These are phyloP conservation scores for Dactylis glomerata DNA, from an alignment of 176 grass and related monocot species.

Conservation along the genomic window DNA sequence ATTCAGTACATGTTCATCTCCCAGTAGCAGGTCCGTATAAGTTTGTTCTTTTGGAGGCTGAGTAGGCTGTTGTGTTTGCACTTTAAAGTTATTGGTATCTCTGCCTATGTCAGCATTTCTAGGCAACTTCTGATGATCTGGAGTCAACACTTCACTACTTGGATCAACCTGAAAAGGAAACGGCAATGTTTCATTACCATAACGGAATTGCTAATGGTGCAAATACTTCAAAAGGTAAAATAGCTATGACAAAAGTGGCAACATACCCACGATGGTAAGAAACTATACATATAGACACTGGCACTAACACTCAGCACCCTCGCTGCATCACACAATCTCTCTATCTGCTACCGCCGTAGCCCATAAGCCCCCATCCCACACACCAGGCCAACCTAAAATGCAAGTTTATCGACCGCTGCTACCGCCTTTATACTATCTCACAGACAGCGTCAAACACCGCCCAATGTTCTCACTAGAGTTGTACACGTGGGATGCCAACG, in stretches of 20 bases:
- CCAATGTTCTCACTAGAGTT: neutral
- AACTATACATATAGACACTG: neutral
- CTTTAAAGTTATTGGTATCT: neutral
- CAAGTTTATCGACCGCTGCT: neutral
- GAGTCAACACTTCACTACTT: neutral
- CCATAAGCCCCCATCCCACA: neutral
- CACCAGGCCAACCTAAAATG: neutral
- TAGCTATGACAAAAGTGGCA: neutral
- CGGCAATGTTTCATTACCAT: neutral
- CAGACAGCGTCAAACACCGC: neutral
- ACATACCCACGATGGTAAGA: neutral
- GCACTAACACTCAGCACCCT: neutral
- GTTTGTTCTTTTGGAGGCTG: neutral
- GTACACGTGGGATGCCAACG: neutral
- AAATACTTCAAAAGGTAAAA: neutral
- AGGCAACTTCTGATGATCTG: neutral
- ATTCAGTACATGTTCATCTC: neutral
- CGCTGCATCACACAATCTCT: neutral
- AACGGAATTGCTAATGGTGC: neutral
- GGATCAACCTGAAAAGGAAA: neutral
- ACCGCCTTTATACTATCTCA: neutral
- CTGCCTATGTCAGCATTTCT: neutral
- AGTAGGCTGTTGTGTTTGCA: neutral
- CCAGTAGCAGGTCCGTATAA: neutral
- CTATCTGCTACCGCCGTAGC: neutral